Conservation (phyloP, 2,329 filamentous ascomycete species). For the Penicillium brevicompactum region DNA sequence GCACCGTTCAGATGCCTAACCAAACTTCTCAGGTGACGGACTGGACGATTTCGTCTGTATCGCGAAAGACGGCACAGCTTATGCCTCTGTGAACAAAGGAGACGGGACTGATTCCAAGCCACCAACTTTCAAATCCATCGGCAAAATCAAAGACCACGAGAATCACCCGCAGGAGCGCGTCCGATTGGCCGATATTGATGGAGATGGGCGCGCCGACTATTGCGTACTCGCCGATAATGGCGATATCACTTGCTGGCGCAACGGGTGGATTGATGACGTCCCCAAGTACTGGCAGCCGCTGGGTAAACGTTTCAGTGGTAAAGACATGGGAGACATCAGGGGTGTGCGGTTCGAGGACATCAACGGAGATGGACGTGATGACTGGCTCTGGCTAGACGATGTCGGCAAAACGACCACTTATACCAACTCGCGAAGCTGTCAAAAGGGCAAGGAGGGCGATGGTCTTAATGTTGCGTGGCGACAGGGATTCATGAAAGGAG, state of each 20-base stretch:
- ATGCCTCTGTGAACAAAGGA: constrained; percentile 25
- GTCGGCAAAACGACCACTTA: constrained; percentile 4
- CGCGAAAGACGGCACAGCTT: constrained; percentile 19
- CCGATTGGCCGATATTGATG: constrained; percentile 36
- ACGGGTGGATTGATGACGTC: constrained; percentile 24
- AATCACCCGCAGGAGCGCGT: constrained; percentile 13
- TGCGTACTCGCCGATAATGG: constrained; percentile 28
- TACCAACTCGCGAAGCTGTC: constrained; percentile 13
- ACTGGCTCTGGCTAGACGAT: constrained; percentile 22
- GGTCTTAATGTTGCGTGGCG: constrained; percentile 10
- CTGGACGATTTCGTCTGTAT: constrained; percentile 32
- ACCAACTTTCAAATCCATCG: constrained; percentile 21
- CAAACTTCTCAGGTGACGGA: constrained; percentile 13
- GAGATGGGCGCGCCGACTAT: constrained; percentile 40
- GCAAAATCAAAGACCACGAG: constrained; percentile 16
- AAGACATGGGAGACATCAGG: constrained; percentile 7
- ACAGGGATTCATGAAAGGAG: not conserved
- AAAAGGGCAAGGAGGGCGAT: constrained; percentile 1
- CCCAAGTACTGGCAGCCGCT: constrained; percentile 40
- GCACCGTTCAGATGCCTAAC: not conserved
- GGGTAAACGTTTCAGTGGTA: constrained; percentile 21
- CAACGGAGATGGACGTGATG: constrained; percentile 26
- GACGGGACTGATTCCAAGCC: constrained; percentile 18
- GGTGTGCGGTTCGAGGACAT: constrained; percentile 25
- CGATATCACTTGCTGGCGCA: constrained; percentile 36